Evolutionary conservation across 2,329 filamentous ascomycete genomes (phyloP).

Genomic region (Ploettnerulaceae sp.): DNA sequence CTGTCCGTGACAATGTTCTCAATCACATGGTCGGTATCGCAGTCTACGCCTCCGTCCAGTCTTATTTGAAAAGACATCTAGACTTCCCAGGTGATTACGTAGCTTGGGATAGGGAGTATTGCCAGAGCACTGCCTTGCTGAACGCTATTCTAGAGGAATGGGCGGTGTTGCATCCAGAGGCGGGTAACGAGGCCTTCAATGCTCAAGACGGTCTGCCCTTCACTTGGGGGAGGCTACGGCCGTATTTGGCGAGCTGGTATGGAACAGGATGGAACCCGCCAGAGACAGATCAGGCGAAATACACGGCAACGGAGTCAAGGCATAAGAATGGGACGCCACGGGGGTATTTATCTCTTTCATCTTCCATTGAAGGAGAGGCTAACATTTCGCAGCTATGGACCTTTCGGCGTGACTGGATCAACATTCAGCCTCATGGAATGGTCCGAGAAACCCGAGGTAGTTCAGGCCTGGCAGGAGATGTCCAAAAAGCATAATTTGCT

Average conservation of each 20-base stretch:
- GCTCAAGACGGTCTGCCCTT: slow-evolving; percentile 41
- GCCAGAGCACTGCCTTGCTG: slow-evolving; percentile 42
- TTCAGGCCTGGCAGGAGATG: slow-evolving; percentile 43
- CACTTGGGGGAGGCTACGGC: slow-evolving; percentile 45
- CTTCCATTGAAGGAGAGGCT: neutral
- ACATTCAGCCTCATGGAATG: slow-evolving; percentile 42
- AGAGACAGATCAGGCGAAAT: slow-evolving; percentile 10
- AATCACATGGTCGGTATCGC: slow-evolving; percentile 45
- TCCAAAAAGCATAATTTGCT: slow-evolving; percentile 38
- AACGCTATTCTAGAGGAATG: slow-evolving; percentile 48
- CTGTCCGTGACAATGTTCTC: slow-evolving; percentile 44
- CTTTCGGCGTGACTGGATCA: slow-evolving; percentile 36
- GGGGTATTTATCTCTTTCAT: neutral
- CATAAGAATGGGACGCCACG: neutral
- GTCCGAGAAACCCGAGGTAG: slow-evolving; percentile 41
- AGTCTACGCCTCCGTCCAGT: slow-evolving; percentile 45
- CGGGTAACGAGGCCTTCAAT: slow-evolving; percentile 46
- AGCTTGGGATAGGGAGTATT: slow-evolving; percentile 41
- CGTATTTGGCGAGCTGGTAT: slow-evolving; percentile 42
- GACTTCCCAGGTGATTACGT: slow-evolving; percentile 41
- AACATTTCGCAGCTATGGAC: slow-evolving; percentile 39
- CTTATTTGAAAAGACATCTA: slow-evolving; percentile 38
- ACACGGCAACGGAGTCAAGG: neutral
- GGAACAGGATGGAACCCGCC: slow-evolving; percentile 23
- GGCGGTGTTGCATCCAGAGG: slow-evolving; percentile 40